These are phyloP conservation scores for Spatholobus suberectus DNA, from an alignment of 306 rosid genomes.

Conservation along the genomic window DNA sequence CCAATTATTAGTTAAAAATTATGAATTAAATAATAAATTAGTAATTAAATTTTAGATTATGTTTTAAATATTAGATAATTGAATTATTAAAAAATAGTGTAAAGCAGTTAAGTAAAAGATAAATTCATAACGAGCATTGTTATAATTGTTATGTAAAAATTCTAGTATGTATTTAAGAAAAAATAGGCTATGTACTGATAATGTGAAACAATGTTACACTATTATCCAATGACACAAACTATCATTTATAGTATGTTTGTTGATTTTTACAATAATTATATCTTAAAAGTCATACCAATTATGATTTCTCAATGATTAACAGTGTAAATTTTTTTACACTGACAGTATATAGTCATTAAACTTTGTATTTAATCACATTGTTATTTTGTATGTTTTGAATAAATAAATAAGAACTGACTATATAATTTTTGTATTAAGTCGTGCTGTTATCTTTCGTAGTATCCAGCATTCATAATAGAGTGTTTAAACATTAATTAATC, in stretches of 20 bases:
- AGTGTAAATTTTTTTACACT: no score
- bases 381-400: conserved; percentile 1
- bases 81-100: neutral
- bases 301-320: no score
- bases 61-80: neutral
- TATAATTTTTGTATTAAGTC: neutral
- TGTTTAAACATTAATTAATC: neutral
- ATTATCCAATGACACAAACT: no score
- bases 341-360: no score
- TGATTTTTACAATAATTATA: no score
- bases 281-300: no score
- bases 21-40: neutral
- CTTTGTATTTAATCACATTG: neutral
- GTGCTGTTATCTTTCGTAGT: neutral
- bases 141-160: neutral
- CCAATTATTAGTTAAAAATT: neutral
- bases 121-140: neutral
- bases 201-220: no score
- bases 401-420: neutral
- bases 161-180: neutral
- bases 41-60: neutral
- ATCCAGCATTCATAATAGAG: neutral
- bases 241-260: no score
- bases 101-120: neutral
- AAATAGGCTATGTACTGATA: no score